Percentiles rank a stretch among this genome's conserved stretches.
phyloP scores from a whole-genome alignment of 495 filamentous ascomycete genomes.

The Hyaloscypha variabilis region DNA sequence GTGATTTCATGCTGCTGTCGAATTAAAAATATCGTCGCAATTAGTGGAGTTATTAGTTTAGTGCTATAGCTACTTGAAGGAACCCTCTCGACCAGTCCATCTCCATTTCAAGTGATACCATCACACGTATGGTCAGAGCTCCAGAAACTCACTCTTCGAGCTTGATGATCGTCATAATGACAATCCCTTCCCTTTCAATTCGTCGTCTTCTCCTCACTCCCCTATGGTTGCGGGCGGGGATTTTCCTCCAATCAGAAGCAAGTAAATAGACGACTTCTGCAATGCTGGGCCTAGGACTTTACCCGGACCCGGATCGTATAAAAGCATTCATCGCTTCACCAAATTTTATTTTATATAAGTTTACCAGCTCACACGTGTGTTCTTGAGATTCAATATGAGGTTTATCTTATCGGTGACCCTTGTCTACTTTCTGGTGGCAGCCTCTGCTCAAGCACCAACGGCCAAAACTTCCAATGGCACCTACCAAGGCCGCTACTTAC shows the following conservation, averaged over 20 bases:
- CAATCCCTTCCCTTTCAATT: too few species aligned
- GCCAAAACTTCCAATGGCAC: slow-evolving; percentile 43
- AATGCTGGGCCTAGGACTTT: background rate
- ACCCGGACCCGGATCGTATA: background rate
- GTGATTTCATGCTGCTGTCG: background rate
- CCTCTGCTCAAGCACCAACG: background rate
- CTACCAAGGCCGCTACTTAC: slow-evolving; percentile 41
- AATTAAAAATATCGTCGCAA: background rate
- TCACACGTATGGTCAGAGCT: too few species aligned
- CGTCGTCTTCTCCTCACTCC: slow-evolving; percentile 1
- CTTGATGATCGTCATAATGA: too few species aligned
- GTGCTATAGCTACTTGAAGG: too few species aligned
- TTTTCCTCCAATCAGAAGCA: background rate
- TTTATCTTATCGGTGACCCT: background rate
- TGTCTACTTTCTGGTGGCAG: background rate
- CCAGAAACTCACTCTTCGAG: too few species aligned
- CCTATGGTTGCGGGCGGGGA: background rate
- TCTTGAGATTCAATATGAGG: background rate
- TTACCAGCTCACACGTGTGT: too few species aligned
- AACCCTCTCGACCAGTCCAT: too few species aligned
- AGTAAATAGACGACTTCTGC: background rate
- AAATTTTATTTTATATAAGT: background rate
- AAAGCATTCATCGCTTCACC: background rate
- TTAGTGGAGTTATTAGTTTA: too few species aligned
- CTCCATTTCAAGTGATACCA: too few species aligned